Evolutionary conservation across 306 rosid species (phyloP).

Genomic region (Corylus heterophylla): DNA sequence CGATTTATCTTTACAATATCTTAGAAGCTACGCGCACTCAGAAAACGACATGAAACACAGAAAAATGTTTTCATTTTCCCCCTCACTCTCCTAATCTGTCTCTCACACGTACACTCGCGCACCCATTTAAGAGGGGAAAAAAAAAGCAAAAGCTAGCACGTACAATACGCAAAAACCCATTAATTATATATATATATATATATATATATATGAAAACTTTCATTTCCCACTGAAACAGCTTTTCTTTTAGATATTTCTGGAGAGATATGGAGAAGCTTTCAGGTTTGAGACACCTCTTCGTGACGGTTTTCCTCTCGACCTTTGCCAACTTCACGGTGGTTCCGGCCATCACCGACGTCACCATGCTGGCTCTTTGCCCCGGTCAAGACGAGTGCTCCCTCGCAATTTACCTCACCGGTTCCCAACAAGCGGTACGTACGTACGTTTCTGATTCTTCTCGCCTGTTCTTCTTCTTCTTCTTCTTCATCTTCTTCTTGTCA

Average conservation of each 20-base stretch:
- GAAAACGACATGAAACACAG: too few species aligned
- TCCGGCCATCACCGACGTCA: slow-evolving; percentile 68
- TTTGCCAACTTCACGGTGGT: slow-evolving; percentile 28
- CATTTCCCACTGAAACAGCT: background rate
- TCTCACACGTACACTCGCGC: background rate
- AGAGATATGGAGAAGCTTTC: slow-evolving; percentile 34
- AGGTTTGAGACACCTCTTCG: slow-evolving; percentile 52
- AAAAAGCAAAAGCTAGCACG: background rate
- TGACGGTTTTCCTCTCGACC: slow-evolving; percentile 54
- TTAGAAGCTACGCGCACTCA: too few species aligned
- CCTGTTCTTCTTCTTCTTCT: background rate
- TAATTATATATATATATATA: too few species aligned
- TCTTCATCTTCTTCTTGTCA: background rate
- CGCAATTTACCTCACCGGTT: slow-evolving; percentile 85
- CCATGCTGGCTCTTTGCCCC: slow-evolving; percentile 75
- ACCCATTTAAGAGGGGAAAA: background rate
- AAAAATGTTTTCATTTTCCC: background rate
- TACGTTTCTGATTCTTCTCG: background rate
- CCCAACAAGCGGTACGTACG: slow-evolving; percentile 55
- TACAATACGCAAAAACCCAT: background rate
- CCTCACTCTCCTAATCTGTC: background rate
- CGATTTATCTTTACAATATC: too few species aligned
- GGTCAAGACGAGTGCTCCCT: slow-evolving; percentile 69
- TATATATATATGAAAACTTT: background rate
- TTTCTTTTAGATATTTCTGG: background rate